Evolutionary conservation across 352 stramenopile species (phyloP), one percentile per base, ranked within the genome.

Genomic region (Pseudoperonospora humuli): DNA sequence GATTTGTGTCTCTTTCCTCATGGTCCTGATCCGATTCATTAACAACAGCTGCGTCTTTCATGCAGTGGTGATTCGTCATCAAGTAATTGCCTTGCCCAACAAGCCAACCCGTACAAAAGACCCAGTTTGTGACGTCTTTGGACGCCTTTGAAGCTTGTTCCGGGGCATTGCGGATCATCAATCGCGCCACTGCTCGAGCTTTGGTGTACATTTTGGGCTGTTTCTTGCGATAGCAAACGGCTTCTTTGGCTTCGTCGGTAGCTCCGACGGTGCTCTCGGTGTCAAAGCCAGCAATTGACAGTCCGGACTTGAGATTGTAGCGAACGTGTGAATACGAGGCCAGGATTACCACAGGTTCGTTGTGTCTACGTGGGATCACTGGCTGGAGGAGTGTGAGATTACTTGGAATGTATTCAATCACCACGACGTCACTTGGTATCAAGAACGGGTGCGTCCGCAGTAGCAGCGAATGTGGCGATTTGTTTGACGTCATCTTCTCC

Each of bases 61-160:
- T 57, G 50, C 76, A 88, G 51, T 85, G 72, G 44, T 83, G 68
- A 44, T 80, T 84, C 0, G 76, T 86, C 36, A 88, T 33, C 43
- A 88, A 53, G 52, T 84, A 58, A 45, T 80, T 83, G 7, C 50
- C 63, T 24, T 46, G 43, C 18, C 76, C 76, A 2, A 88, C 42
- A 1, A 88, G 58, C 70, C 69, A 86, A 8, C 73, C 73, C 2
- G 73, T 83, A 57, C 73, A 85, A 39, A 72, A 81, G 8, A 45
- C 46, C 41, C 49, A 71, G 1, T 31, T 49, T 4, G 43, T 64
- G 20, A 41, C 9, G 35, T 61, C 34, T 3, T 48, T 44, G 4
- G 33, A 50, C n/a, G 8, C 28, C 11, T 24, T 7, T 3, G 24
- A 35, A 31, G 10, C n/a, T 45, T 50, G 18, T 11, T 55, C 43